phyloP scores from a whole-genome alignment of 108 stramenopile genomes.

The Cyclotella atomus region DNA sequence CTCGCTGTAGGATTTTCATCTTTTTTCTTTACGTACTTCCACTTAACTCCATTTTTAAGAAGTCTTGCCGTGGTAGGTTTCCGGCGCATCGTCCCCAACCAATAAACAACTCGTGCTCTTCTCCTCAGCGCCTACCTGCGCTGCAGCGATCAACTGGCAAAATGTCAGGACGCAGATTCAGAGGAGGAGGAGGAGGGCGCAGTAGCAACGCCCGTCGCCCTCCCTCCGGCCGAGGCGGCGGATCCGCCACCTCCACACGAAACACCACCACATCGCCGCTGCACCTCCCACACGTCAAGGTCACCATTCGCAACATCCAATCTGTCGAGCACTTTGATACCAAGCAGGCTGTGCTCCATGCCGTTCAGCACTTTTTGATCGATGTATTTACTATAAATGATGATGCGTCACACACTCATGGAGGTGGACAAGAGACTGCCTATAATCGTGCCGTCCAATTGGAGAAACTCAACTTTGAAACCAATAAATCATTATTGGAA shows the following conservation, averaged over 20 bases:
- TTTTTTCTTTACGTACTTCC: no score
- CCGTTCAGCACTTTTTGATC: constrained; percentile 37
- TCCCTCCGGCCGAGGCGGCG: constrained; percentile 2
- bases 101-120: background rate
- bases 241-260: background rate
- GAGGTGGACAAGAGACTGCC: constrained; percentile 11
- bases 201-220: no score
- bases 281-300: constrained; percentile 49
- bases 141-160: background rate
- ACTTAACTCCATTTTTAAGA: no score
- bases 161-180: background rate
- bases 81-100: background rate
- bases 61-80: no score
- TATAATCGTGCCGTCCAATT: constrained; percentile 37
- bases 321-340: constrained; percentile 12
- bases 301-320: constrained; percentile 50
- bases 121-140: background rate
- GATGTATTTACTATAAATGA: constrained; percentile 28
- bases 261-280: constrained; percentile 21
- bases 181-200: background rate
- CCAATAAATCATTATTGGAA: constrained; percentile 25
- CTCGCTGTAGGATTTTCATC: no score
- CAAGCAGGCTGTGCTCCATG: constrained; percentile 30
- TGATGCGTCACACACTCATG: no score
- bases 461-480: constrained; percentile 42